phyloP scores from a whole-genome alignment of 495 filamentous ascomycete species.

The Penicillium goetzii region DNA sequence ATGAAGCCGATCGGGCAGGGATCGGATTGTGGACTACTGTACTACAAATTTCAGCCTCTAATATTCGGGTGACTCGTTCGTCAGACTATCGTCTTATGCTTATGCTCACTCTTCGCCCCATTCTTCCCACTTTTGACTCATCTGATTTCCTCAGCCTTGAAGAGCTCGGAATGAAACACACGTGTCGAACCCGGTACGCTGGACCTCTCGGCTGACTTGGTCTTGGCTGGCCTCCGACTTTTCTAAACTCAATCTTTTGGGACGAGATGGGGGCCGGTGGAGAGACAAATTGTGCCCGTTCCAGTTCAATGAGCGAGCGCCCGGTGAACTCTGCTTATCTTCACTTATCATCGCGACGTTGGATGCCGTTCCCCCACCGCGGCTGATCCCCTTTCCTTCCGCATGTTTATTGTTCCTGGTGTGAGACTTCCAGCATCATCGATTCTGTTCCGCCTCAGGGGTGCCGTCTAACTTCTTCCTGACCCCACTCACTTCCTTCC shows the following conservation, averaged over 20 bases:
- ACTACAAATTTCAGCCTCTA: background rate
- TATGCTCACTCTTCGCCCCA: background rate
- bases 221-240: constrained; percentile 1
- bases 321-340: constrained; percentile 10
- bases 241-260: background rate
- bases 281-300: background rate
- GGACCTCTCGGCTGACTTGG: background rate
- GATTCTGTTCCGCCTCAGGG: background rate
- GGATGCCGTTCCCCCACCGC: background rate
- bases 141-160: background rate
- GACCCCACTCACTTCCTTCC: background rate
- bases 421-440: background rate
- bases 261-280: constrained; percentile 7
- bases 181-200: constrained; percentile 1
- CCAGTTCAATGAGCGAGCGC: constrained; percentile 9
- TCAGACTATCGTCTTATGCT: background rate
- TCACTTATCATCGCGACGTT: background rate
- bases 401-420: background rate
- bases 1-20: constrained; percentile 1
- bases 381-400: background rate
- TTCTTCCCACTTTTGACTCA: background rate
- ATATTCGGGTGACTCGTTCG: background rate
- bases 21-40: background rate
- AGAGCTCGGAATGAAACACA: constrained; percentile 8
- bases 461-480: background rate